Conservation (phyloP, 1,284 basidiomycete species). For the Anthracocystis panici-leucophaei region DNA sequence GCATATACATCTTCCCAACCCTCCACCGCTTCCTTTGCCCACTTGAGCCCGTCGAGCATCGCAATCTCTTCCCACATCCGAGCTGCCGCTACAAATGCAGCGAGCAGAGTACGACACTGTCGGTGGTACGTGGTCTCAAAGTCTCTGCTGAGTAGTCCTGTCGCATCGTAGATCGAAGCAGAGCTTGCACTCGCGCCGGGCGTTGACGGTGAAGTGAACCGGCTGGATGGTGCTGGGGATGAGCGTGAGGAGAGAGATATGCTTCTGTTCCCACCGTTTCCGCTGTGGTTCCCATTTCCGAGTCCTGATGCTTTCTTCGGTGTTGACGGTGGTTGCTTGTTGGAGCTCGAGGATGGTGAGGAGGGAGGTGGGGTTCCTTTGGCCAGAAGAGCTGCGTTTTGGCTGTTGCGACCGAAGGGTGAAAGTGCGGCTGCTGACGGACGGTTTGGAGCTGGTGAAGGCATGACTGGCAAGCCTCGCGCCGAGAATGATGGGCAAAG, state of each 20-base stretch:
- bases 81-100: conserved; percentile 47
- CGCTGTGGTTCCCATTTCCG: conserved; percentile 15
- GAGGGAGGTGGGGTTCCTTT: conserved; percentile 35
- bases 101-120: conserved; percentile 46
- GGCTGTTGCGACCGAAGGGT: conserved; percentile 56
- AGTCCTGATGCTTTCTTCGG: conserved; percentile 28
- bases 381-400: conserved; percentile 45
- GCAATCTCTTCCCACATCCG: conserved; percentile 60
- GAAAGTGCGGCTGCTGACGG: conserved; percentile 39
- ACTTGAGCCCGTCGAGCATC: conserved; percentile 60
- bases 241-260: conserved; percentile 42
- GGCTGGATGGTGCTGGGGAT: conserved; percentile 27
- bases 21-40: conserved; percentile 53
- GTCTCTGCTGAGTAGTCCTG: conserved; percentile 49
- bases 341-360: conserved; percentile 16
- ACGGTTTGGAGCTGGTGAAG: conserved; percentile 19
- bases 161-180: conserved; percentile 36
- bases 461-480: conserved; percentile 13
- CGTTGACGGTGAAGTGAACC: conserved; percentile 20
- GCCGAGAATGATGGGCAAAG: background rate
- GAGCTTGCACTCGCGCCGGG: conserved; percentile 19
- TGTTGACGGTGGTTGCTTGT: conserved; percentile 25
- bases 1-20: conserved; percentile 56
- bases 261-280: conserved; percentile 24
- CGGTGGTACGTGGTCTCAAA: conserved; percentile 62